Evolutionary conservation across 768 basidiomycete genomes (phyloP).

Genomic region (Boletus rubescentipes): DNA sequence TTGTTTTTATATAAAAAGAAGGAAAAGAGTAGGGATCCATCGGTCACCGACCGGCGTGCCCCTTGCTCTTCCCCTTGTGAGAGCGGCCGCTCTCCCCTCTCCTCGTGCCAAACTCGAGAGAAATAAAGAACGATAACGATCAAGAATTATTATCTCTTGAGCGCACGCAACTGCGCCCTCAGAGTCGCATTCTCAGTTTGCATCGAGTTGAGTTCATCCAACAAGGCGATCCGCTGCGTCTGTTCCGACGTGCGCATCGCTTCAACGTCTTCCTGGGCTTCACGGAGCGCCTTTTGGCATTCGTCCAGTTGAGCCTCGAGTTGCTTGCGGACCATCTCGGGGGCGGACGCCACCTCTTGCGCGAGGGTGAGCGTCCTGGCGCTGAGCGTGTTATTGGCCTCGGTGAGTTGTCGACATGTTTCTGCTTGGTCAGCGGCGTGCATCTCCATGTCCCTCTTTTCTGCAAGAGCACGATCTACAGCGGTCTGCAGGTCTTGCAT

Average conservation of each 20-base stretch:
- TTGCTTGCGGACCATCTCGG: conserved; percentile 54
- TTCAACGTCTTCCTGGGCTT: conserved; percentile 67
- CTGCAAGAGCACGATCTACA: conserved; percentile 56
- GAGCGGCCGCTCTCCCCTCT: not conserved
- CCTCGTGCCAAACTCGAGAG: not conserved
- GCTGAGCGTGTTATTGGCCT: conserved; percentile 77
- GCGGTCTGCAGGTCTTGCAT: conserved; percentile 56
- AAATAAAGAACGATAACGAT: not conserved
- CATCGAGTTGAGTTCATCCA: conserved; percentile 85
- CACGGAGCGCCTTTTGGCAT: conserved; percentile 56
- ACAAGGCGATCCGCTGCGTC: conserved; percentile 74
- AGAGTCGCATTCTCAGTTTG: conserved; percentile 76
- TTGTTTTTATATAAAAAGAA: not conserved
- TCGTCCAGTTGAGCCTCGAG: conserved; percentile 65
- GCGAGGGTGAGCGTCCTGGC: conserved; percentile 58
- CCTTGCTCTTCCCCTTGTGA: not conserved
- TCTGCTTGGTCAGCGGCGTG: conserved; percentile 73
- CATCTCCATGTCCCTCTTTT: conserved; percentile 70
- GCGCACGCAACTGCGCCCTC: conserved; percentile 66
- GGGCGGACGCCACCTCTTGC: conserved; percentile 36
- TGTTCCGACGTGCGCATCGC: conserved; percentile 71
- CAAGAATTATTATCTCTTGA: conserved; percentile 37
- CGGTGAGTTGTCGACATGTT: conserved; percentile 66
- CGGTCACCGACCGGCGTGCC: not conserved
- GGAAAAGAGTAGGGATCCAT: not conserved